A percentile compares a stretch with the other conserved stretches of the same genome.
Conservation (phyloP, 257 asterid genomes). For the Thymus quinquecostatus region DNA sequence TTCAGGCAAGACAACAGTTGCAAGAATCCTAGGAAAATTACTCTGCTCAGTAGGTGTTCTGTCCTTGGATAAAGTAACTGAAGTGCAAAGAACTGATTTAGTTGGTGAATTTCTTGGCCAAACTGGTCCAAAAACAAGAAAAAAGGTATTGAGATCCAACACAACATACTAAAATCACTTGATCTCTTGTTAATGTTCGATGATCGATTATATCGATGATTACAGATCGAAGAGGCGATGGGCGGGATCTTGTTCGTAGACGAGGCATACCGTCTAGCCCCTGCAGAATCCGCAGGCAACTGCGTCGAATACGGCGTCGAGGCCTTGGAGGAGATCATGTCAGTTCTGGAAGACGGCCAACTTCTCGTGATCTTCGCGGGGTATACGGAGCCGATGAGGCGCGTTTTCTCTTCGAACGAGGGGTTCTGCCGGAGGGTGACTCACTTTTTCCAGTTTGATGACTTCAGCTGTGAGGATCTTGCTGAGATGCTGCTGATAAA, state of each 20-base stretch:
- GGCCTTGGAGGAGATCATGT: conserved; percentile 93
- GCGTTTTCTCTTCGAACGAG: conserved; percentile 74
- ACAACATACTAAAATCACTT: background rate
- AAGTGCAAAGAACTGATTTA: conserved; percentile 84
- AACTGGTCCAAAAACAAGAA: conserved; percentile 84
- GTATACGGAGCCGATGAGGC: conserved; percentile 86
- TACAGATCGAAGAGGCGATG: conserved; percentile 83
- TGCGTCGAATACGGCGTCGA: conserved; percentile 66
- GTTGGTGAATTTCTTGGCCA: conserved; percentile 86
- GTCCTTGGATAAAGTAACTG: conserved; percentile 60
- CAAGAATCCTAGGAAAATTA: conserved; percentile 76
- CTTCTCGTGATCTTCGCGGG: conserved; percentile 86
- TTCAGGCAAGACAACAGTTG: conserved; percentile 82
- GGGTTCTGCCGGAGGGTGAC: conserved; percentile 90
- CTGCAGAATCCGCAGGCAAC: conserved; percentile 51
- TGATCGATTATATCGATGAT: background rate
- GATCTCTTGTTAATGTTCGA: background rate
- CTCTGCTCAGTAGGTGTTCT: conserved; percentile 76
- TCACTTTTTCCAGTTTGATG: conserved; percentile 70
- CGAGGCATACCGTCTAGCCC: conserved; percentile 77
- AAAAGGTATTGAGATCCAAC: conserved; percentile 46
- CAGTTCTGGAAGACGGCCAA: conserved; percentile 78
- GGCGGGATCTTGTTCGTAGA: conserved; percentile 86
- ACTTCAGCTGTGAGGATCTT: conserved; percentile 64
- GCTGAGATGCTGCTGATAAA: conserved; percentile 77